Conservation (phyloP, 768 basidiomycete genomes). For the Agaricus blazei region DNA sequence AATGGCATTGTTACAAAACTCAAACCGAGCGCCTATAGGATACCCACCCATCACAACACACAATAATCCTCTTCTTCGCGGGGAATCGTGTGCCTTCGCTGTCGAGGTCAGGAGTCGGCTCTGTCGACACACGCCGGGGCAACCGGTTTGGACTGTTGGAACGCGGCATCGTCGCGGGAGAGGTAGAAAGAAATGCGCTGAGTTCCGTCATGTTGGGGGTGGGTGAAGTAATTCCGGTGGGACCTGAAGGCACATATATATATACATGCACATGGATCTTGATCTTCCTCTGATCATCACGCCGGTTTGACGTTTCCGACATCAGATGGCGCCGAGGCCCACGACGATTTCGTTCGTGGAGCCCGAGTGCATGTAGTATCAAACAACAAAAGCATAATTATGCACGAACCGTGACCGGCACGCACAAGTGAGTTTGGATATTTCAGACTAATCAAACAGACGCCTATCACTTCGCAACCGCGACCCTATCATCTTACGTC, state of each 20-base stretch:
- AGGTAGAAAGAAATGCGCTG: neutral
- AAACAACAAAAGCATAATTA: neutral
- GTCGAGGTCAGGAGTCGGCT: slow-evolving; percentile 20
- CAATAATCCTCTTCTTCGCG: slow-evolving; percentile 54
- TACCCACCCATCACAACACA: slow-evolving; percentile 73
- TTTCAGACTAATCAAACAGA: neutral
- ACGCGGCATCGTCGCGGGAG: neutral
- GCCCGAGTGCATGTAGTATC: neutral
- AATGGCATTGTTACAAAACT: neutral
- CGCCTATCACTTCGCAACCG: neutral
- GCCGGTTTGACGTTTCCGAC: slow-evolving; percentile 1
- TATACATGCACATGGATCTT: neutral
- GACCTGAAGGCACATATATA: neutral
- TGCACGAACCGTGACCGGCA: neutral
- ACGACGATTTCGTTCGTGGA: neutral
- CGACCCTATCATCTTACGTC: neutral
- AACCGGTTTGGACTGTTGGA: slow-evolving; percentile 19
- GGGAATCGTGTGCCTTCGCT: slow-evolving; percentile 13
- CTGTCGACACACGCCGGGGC: slow-evolving; percentile 28
- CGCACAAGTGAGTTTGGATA: neutral
- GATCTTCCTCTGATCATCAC: neutral
- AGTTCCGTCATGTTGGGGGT: neutral
- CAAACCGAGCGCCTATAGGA: neutral
- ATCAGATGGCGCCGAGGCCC: slow-evolving; percentile 1
- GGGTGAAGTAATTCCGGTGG: too few relatives aligned